phyloP scores from a whole-genome alignment of 495 filamentous ascomycete genomes.

The Oidiodendron maius region DNA sequence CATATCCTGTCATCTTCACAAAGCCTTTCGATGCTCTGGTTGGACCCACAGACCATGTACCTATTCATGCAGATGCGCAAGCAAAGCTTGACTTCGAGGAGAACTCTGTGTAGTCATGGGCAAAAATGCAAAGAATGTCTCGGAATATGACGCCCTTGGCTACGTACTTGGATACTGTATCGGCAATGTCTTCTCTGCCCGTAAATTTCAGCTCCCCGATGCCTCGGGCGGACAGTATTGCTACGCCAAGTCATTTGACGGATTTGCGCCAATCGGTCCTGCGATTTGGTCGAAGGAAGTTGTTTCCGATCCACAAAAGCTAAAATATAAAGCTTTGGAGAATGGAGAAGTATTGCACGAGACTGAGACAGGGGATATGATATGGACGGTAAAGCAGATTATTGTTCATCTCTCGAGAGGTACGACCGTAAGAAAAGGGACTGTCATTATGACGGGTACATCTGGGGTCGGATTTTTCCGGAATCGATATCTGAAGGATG shows the following conservation, averaged over 20 bases:
- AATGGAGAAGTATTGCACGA: conserved; percentile 13
- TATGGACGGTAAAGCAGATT: conserved; percentile 7
- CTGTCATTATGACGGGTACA: conserved; percentile 34
- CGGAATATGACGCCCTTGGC: conserved; percentile 4
- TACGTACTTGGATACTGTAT: conserved; percentile 18
- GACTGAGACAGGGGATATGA: conserved; percentile 13
- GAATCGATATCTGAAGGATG: conserved; percentile 32
- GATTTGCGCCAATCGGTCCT: conserved; percentile 12
- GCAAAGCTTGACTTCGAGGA: conserved; percentile 17
- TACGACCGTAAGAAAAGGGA: conserved; percentile 30
- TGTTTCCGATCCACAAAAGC: conserved; percentile 14
- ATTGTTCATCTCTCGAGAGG: conserved; percentile 12
- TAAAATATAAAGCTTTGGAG: conserved; percentile 6
- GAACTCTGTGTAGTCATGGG: conserved; percentile 17
- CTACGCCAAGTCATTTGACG: conserved; percentile 12
- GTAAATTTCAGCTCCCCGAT: conserved; percentile 12
- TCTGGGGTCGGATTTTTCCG: conserved; percentile 31
- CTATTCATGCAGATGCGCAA: conserved; percentile 6
- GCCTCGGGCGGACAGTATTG: conserved; percentile 13
- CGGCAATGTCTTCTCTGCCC: conserved; percentile 19
- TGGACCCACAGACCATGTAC: conserved; percentile 11
- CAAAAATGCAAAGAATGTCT: conserved; percentile 12
- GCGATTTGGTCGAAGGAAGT: neutral
- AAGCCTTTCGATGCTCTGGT: conserved; percentile 16
- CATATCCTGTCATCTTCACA: conserved; percentile 14